Conservation (phyloP, 2,329 filamentous ascomycete species). For the Canariomyces notabilis region DNA sequence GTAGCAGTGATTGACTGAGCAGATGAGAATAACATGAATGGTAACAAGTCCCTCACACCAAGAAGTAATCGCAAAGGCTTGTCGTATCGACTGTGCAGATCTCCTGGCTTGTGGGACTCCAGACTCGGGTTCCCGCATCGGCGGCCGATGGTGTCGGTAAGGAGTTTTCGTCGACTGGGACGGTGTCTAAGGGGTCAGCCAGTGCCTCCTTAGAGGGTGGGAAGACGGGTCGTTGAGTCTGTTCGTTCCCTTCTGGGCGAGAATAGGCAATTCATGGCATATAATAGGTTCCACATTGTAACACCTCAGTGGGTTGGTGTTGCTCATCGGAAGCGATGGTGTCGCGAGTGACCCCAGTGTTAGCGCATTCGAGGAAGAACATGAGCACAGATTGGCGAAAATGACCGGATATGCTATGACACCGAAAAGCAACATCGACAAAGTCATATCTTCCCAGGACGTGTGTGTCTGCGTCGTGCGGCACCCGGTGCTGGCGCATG, state of each 20-base stretch:
- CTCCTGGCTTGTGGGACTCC: slow-evolving; percentile 19
- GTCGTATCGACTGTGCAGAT: slow-evolving; percentile 20
- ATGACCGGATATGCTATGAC: too few relatives aligned
- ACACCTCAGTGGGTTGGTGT: slow-evolving; percentile 5
- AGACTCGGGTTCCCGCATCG: slow-evolving; percentile 18
- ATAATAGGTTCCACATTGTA: slow-evolving; percentile 9
- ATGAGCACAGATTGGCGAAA: too few relatives aligned
- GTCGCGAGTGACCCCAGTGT: slow-evolving; percentile 1
- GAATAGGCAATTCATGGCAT: neutral
- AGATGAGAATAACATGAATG: slow-evolving; percentile 13
- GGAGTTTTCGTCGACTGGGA: neutral
- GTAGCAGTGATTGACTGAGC: neutral
- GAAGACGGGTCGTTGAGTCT: slow-evolving; percentile 11
- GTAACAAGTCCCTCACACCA: slow-evolving; percentile 14
- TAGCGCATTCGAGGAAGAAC: slow-evolving; percentile 2
- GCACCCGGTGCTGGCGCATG: neutral
- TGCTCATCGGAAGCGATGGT: slow-evolving; percentile 8
- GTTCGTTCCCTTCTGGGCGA: neutral
- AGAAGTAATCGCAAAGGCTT: slow-evolving; percentile 21
- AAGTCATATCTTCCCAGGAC: slow-evolving; percentile 4
- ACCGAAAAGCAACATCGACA: slow-evolving; percentile 6
- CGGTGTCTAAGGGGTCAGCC: too few relatives aligned
- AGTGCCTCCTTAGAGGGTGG: too few relatives aligned
- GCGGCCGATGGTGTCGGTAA: slow-evolving; percentile 5
- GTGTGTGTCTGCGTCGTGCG: slow-evolving; percentile 1